Conservation (phyloP, 31 red algal species). For the Porphyra umbilicalis region DNA sequence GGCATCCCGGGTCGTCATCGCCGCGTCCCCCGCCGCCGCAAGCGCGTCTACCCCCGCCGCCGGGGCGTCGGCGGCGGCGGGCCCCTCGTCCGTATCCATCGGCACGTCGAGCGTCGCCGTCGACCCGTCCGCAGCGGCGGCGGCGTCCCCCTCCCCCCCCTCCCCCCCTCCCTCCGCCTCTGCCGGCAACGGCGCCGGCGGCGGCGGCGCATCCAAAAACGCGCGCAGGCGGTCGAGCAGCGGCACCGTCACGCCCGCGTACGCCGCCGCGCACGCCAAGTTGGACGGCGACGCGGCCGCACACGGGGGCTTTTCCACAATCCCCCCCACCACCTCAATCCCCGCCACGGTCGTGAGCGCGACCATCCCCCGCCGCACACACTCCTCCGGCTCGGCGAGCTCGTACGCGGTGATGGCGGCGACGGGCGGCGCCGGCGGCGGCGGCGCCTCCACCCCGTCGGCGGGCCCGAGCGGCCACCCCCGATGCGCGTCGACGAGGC, state of each 20-base stretch:
- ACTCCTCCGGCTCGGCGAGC: conserved; percentile 27
- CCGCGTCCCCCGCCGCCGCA: no score
- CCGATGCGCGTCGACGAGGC: conserved; percentile 4
- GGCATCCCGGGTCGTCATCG: no score
- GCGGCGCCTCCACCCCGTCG: not conserved
- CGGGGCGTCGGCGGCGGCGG: not conserved
- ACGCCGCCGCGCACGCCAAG: conserved; percentile 51
- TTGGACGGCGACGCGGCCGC: conserved; percentile 17
- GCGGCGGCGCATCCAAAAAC: not conserved
- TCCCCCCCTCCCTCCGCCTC: no score
- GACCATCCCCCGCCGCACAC: conserved; percentile 47
- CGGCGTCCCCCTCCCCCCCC: no score
- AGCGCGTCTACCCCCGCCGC: not conserved
- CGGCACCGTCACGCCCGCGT: not conserved
- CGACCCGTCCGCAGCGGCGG: no score
- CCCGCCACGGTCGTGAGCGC: not conserved
- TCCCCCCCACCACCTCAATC: conserved; percentile 6
- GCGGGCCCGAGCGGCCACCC: not conserved
- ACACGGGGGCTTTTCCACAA: conserved; percentile 48
- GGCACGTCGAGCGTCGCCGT: no score
- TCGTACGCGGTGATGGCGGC: conserved; percentile 41
- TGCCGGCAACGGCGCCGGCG: no score
- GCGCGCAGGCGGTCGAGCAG: not conserved
- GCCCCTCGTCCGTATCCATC: no score
- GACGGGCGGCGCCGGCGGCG: not conserved